Base-by-base conservation (phyloP, 768 basidiomycete genomes). In the Podaxis carcinomalis region DNA sequence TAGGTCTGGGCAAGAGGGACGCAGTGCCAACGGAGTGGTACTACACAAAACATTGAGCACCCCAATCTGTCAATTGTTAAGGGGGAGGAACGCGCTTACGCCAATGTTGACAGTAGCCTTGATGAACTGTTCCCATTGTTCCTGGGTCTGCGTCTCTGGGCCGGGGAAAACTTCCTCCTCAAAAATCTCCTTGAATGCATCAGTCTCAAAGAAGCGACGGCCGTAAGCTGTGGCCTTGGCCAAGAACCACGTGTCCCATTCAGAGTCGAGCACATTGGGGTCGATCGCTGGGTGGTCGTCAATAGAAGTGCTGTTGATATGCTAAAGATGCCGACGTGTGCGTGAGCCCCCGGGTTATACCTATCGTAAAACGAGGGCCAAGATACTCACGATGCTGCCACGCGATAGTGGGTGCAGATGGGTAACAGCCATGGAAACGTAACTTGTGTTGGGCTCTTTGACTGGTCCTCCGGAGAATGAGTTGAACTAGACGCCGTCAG, bases 231-330 rank as follows among this genome's bases (percentile, higher is more conserved):
- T 69, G 9, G 69, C 72, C 47, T 74, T 75, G 0, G 70, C 65
- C 16, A 73, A 61, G 55, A 73, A 67, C 70, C 71, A 75, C 9
- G 36, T 61, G 57, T 75, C 73, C 73, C 73, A 75, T 11, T 72
- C 72, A 5, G 73, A 64, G 58, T 68, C 70, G 37, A 75, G 63
- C 16, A 71, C 56, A n/a, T 80, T 73, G 4, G 89, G 89, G 69
- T 91, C 83, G 68, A 91, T 85, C 51, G 79, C 68, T 4, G 87
- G 86, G 35, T 75, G 66, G 61, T 83, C 81, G 72, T 90, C 90
- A 1, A 84, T 74, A 59, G 83, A 79, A 13, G 79, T 74, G 2
- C 83, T 82, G 67, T 79, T 85, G 74, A 90, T 85, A 62, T 63
- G 62, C 62, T 63, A 47, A 37, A 25, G n/a, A 44, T 7, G 32